Base-by-base conservation (phyloP, 306 rosid genomes). In the Cicer yamashitae region DNA sequence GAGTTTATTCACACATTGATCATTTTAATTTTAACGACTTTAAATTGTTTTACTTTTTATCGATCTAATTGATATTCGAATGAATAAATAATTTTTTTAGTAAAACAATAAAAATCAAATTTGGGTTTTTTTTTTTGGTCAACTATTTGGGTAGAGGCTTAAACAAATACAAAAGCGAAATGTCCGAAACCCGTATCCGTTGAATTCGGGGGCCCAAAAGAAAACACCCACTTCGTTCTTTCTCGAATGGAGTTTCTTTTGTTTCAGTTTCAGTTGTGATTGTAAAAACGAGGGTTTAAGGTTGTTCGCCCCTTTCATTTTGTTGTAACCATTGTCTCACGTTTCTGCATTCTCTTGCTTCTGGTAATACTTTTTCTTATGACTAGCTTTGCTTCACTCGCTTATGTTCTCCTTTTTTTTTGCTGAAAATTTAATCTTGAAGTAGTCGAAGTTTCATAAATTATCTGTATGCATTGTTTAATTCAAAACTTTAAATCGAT, bases 211-310 rank as follows among this genome's bases (percentile, higher is more conserved):
- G 54, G 34, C 63, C 73, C 71, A 51, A 56, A 56, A 56, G 1
- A 56, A 9, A 8, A 56, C 61, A 56, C 61, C 10, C 61, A 56
- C 61, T 8, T 17, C 37, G 34, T 54, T 54, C 4, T 30, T 54
- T 52, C 22, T 14, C 7, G 1, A 9, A 7, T 14, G 22, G 8
- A 7, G 20, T 74, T 61, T 30, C 18, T 30, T 30, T 30, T 30
- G 34, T 30, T 30, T 30, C 10, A 4, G 34, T 30, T 30, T 30
- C 10, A 4, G 8, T 1, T 2, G 15, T 57, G 68, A 53, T 11
- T 56, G 9, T 41, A 65, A 48, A 58, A 74, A 59, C 12, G 57
- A 82, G 85, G 85, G 85, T 77, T 82, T 77, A 82, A 70, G 62
- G 73, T 41, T 75, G 7, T n/a, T 34, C 7, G 44, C 44, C n/a